A percentile compares a stretch with the other conserved stretches of the same genome.
phyloP scores from a whole-genome alignment of 495 filamentous ascomycete genomes.

The Xylaria grammica region DNA sequence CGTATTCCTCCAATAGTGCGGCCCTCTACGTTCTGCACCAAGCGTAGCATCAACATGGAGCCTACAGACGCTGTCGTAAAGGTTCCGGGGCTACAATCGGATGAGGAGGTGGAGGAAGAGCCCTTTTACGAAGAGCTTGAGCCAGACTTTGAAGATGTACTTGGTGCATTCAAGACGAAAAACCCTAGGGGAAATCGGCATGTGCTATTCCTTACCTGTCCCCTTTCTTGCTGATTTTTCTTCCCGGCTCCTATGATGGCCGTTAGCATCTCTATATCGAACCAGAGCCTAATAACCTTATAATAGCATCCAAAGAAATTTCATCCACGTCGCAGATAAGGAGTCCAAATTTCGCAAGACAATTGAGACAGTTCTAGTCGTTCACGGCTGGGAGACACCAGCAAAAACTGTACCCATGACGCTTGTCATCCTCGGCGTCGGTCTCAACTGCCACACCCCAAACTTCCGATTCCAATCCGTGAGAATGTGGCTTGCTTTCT shows the following conservation, averaged over 20 bases:
- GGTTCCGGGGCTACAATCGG: too few relatives aligned
- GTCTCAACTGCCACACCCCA: neutral
- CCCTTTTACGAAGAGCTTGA: neutral
- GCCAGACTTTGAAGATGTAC: neutral
- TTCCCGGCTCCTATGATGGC: too few relatives aligned
- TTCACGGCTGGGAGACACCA: constrained; percentile 1
- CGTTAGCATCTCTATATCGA: too few relatives aligned
- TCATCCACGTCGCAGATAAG: neutral
- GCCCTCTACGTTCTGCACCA: too few relatives aligned
- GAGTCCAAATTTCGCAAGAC: neutral
- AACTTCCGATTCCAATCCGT: neutral
- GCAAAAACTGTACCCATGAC: neutral
- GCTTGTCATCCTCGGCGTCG: neutral
- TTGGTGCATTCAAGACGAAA: constrained; percentile 4
- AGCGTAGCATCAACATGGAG: too few relatives aligned
- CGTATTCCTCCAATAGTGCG: too few relatives aligned
- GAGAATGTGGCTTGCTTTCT: constrained; percentile 3
- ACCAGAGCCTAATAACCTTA: too few relatives aligned
- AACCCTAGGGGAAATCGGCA: neutral
- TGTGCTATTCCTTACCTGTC: too few relatives aligned
- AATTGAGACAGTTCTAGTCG: neutral
- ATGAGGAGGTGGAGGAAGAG: too few relatives aligned
- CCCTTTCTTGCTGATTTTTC: too few relatives aligned
- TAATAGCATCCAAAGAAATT: neutral
- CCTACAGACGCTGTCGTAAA: too few relatives aligned